These are phyloP conservation scores for Pseudogymnoascus sp. DNA, from an alignment of 2,329 filamentous ascomycete genomes.

Conservation along the genomic window DNA sequence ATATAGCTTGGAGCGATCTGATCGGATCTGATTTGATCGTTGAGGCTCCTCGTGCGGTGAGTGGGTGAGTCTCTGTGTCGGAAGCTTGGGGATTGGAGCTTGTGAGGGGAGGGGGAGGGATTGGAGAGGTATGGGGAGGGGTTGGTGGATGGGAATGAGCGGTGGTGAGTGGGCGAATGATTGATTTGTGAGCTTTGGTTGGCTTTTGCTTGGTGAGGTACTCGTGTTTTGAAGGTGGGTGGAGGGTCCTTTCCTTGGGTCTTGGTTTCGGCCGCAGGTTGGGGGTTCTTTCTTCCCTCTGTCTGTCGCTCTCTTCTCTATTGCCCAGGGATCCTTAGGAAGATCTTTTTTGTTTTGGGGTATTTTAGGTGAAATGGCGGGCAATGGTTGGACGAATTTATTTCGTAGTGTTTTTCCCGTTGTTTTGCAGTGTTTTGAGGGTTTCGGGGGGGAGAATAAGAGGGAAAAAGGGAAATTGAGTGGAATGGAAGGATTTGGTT, in stretches of 20 bases:
- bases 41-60: neutral
- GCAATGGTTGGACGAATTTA: neutral
- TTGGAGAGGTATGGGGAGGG: no score
- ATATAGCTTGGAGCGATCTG: neutral
- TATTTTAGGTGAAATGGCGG: neutral
- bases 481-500: neutral
- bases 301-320: neutral
- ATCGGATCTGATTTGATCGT: neutral
- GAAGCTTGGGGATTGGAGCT: slow-evolving; percentile 4
- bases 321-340: neutral
- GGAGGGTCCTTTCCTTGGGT: neutral
- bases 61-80: neutral
- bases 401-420: neutral
- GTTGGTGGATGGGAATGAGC: neutral
- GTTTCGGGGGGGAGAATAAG: neutral
- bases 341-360: neutral
- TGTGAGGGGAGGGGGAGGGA: neutral
- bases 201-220: neutral
- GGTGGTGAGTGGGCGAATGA: neutral
- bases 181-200: neutral
- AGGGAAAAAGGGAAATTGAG: neutral
- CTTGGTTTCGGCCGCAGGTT: neutral
- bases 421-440: neutral
- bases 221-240: neutral
- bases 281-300: neutral